Base-by-base conservation (phyloP, 2,329 filamentous ascomycete species). In the Trichoderma koningiopsis region DNA sequence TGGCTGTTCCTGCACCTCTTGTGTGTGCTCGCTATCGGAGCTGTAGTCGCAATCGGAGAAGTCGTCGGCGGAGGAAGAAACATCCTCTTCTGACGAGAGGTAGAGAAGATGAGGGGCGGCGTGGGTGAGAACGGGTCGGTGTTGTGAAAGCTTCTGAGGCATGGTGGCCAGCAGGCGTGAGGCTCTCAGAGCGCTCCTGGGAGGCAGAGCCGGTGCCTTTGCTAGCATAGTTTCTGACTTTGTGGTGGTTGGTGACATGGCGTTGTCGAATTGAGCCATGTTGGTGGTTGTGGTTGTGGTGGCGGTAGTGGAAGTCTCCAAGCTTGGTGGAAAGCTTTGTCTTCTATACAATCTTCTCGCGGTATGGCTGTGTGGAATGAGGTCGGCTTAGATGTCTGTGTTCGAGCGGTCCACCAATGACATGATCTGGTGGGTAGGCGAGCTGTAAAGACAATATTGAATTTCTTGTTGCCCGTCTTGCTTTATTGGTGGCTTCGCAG, bases 11-110 rank as follows among this genome's bases (percentile, higher is more conserved):
- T 73, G 71, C 11, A 74, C 72, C 72, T 72, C 62, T 63, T 74
- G 71, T 5, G 72, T 73, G 47, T 77, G 73, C 62, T 81, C 82
- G 70, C 77, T 82, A 24, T 79, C 80, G 60, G 82, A 85, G 72
- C 87, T 83, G 72, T 80, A 79, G 58, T 85, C 84, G 74, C 84
- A 84, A 74, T 88, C 85, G 68, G 86, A 89, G 71, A 85, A 85
- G 77, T 88, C 84, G 77, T 88, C 88, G 57, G 86, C 85, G 22
- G 86, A 87, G 1, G 88, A 88, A 1, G 88, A 90, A 35, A 84
- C 87, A 72, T 90, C 88, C 75, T 91, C 88, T 72, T 91, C 88
- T 0, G 87, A 89, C 2, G 88, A 90, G 31, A 91, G 84, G 76
- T 91, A 91, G 69, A 87, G 75, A 68, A 88, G 85, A 76, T 89